Conservation (phyloP, 2,329 filamentous ascomycete species). For the Passalora sequoiae region DNA sequence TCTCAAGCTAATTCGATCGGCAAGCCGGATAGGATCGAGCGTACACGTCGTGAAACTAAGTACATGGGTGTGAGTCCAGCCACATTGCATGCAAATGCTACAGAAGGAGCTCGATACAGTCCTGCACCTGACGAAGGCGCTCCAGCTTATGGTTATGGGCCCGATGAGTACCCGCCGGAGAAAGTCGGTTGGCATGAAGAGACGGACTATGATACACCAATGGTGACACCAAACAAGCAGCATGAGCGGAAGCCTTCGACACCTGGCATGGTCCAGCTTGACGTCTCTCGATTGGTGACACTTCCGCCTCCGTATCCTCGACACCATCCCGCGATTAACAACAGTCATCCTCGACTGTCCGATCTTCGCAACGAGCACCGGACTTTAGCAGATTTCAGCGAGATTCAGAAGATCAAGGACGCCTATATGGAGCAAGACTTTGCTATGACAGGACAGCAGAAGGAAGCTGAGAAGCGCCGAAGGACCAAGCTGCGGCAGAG, state of each 20-base stretch:
- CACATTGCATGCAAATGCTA: constrained; percentile 51
- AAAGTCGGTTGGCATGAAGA: constrained; percentile 57
- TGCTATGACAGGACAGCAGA: constrained; percentile 43
- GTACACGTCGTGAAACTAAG: constrained; percentile 86
- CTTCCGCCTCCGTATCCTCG: constrained; percentile 90
- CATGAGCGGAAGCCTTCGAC: constrained; percentile 21
- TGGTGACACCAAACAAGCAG: constrained; percentile 28
- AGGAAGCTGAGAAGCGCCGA: constrained; percentile 29
- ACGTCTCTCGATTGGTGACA: constrained; percentile 87
- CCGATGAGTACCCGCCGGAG: constrained; percentile 60
- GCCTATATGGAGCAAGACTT: constrained; percentile 29
- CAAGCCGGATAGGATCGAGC: constrained; percentile 50
- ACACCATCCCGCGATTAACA: constrained; percentile 92
- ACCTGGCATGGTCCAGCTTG: constrained; percentile 46
- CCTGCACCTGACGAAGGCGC: constrained; percentile 37
- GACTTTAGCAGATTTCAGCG: constrained; percentile 66
- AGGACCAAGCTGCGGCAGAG: constrained; percentile 36
- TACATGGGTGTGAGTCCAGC: constrained; percentile 91
- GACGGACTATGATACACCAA: constrained; percentile 31
- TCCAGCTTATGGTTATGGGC: constrained; percentile 39
- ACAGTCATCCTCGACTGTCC: constrained; percentile 85
- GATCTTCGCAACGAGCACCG: constrained; percentile 69
- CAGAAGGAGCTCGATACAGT: constrained; percentile 8
- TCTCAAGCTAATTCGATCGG: constrained; percentile 31
- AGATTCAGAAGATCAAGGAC: constrained; percentile 54